A percentile compares a stretch with the other conserved stretches of the same genome.
These are phyloP conservation scores for Mucor irregularis DNA, from an alignment of 371 early-diverging fungal species.

Conservation along the genomic window DNA sequence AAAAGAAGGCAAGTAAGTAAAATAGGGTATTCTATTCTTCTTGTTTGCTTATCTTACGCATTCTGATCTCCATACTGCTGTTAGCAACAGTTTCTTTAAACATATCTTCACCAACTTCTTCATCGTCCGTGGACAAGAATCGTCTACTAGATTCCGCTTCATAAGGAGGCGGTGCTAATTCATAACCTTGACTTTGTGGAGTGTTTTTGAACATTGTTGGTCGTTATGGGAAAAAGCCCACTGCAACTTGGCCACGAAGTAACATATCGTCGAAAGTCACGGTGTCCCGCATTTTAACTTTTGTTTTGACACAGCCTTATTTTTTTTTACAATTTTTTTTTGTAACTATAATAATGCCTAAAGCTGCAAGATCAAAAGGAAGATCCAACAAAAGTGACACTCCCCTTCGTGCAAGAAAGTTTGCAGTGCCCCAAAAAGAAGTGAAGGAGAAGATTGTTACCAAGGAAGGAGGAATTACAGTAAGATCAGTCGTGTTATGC, in stretches of 20 bases:
- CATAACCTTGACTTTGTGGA: conserved; percentile 6
- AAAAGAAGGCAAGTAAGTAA: background rate
- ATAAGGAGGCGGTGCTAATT: conserved; percentile 45
- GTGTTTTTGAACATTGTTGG: conserved; percentile 3
- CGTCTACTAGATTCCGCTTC: conserved; percentile 37
- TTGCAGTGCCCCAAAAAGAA: conserved; percentile 26
- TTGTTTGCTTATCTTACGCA: conserved; percentile 29
- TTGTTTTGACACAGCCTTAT: background rate
- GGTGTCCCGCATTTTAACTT: background rate
- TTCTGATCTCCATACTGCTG: conserved; percentile 52
- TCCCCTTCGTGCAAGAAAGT: conserved; percentile 23
- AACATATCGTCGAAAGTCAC: no score
- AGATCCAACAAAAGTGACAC: conserved; percentile 17
- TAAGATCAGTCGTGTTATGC: background rate
- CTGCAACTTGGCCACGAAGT: no score
- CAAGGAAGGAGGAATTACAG: conserved; percentile 10
- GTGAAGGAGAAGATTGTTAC: conserved; percentile 22
- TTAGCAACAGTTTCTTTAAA: conserved; percentile 58
- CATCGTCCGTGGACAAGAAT: conserved; percentile 19
- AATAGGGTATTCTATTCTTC: background rate
- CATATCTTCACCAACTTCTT: conserved; percentile 52
- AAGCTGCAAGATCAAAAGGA: conserved; percentile 37
- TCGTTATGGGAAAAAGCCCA: background rate
- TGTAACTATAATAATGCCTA: conserved; percentile 39
- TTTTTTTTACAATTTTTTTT: conserved; percentile 5